Evolutionary conservation across 148 eudicot genomes (phyloP), one percentile per base, ranked within the genome.

Genomic region (Spergularia marina): DNA sequence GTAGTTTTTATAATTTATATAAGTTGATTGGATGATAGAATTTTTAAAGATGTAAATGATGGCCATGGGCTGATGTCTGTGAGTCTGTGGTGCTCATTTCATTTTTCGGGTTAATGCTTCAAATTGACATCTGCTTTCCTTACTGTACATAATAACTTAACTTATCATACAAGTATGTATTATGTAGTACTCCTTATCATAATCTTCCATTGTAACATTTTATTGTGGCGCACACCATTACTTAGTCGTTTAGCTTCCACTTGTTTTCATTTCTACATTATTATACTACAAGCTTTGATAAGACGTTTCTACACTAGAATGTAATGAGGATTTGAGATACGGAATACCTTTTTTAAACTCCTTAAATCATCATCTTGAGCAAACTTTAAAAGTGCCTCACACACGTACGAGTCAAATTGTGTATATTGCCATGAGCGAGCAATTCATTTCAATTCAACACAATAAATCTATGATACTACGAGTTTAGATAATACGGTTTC

Each of bases 51-150:
- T 65, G 57, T 5, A 53, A 69, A 53, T 53, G 65, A 62, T 73
- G 55, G 12, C 2, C 1, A 2, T 30, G 1, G 2, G 1, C 1
- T 30, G 34, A 30, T 30, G 36, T 2, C 36, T 36, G 49, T 63
- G 7, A 52, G 10, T 68, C 12, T 53, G 56, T 65, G 53, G 39
- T 41, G 51, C 64, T 54, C 34, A 39, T 62, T 65, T 78, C 9
- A 12, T 64, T 40, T 57, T 72, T 40, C 59, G 65, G 76, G 68
- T 53, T 20, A 78, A 54, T 61, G 75, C 70, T 52, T 39, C 62
- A 13, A 54, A 54, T 41, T 78, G 76, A 56, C 49, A 51, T 47
- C 30, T 36, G n/a, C 4, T 20, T 44, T 44, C 49, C 10, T 44
- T 44, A 44, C 49, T 4, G 49, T 44, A 44, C 49, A 44, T 44